Evolutionary conservation across 192 early-diverging fungal genomes (phyloP), one percentile per base, ranked within the genome.

Genomic region (Coemansia sp.): DNA sequence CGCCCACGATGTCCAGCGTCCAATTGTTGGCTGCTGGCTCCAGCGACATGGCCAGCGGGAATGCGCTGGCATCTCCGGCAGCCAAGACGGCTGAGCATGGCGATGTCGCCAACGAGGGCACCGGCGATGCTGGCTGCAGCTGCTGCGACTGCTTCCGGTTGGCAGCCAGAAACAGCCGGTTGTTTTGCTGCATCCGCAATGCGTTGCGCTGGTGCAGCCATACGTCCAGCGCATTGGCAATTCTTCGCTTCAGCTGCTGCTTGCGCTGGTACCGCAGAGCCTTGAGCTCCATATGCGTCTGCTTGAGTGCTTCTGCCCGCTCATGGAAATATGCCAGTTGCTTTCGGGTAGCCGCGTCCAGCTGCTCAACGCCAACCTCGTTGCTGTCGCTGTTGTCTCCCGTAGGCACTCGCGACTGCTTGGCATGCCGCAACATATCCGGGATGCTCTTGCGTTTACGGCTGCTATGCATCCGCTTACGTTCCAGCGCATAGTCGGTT

Each of bases 361-460:
- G 43, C 10, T 23, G 32, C n/a, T 42, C 58, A 5, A 6, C 6
- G 10, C 28, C 3, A 5, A 3, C 31, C 2, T 23, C 44, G 20
- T 36, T 21, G 15, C 43, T 26, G 7, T 32, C 48, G 26, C 32
- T 34, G 47, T 44, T 51, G 40, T 42, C 42, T 0, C 50, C 62
- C 1, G 66, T 55, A 14, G 73, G 73, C 12, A 76, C 67, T 3
- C 73, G 66, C 14, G 73, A 76, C 12, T 56, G 59, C 47, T 76
- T 76, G 15, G 73, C 55, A 11, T 62, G 55, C 9, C 73, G 73
- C 37, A 62, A 57, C 66, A 69, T 69, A n/a, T 76, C 73, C 1
- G 73, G 73, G 7, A 66, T 76, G 59, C 73, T 76, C 59, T 76
- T 76, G 50, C 73, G 66, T 37, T 76, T 76, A 12, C 73, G 66